Conservation (phyloP, 2,329 filamentous ascomycete species). For the Exophiala calicioides region DNA sequence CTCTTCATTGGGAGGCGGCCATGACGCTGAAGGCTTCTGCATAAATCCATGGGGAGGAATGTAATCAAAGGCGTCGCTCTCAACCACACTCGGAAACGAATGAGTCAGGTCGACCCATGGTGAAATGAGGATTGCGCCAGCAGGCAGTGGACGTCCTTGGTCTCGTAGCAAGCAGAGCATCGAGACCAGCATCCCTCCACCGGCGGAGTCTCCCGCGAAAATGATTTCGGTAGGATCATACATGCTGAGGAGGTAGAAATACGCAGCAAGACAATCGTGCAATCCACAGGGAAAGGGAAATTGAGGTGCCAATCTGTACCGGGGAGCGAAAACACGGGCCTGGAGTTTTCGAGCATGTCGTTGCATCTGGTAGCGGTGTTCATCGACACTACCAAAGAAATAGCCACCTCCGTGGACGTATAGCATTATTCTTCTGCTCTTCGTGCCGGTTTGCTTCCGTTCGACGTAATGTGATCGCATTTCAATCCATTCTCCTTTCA, state of each 20-base stretch:
- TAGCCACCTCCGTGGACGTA: constrained; percentile 95
- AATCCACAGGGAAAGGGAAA: constrained; percentile 94
- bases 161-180: constrained; percentile 81
- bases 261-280: constrained; percentile 85
- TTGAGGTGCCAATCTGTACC: constrained; percentile 86
- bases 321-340: constrained; percentile 81
- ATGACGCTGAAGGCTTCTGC: constrained; percentile 83
- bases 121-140: constrained; percentile 85
- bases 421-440: constrained; percentile 76
- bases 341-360: constrained; percentile 91
- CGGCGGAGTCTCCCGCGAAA: constrained; percentile 88
- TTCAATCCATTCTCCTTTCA: constrained; percentile 93
- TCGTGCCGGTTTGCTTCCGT: constrained; percentile 62
- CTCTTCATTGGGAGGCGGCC: constrained; percentile 86
- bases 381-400: constrained; percentile 92
- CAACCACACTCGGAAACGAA: constrained; percentile 86
- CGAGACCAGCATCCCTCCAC: constrained; percentile 82
- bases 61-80: constrained; percentile 75
- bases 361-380: constrained; percentile 98
- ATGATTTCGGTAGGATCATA: constrained; percentile 82
- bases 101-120: constrained; percentile 97
- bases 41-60: constrained; percentile 86
- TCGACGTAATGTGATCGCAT: constrained; percentile 81
- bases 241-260: constrained; percentile 75
- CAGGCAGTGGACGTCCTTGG: constrained; percentile 78